Evolutionary conservation across 768 basidiomycete species (phyloP), one percentile per base, ranked within the genome.

Genomic region (Termitomyces sp.): DNA sequence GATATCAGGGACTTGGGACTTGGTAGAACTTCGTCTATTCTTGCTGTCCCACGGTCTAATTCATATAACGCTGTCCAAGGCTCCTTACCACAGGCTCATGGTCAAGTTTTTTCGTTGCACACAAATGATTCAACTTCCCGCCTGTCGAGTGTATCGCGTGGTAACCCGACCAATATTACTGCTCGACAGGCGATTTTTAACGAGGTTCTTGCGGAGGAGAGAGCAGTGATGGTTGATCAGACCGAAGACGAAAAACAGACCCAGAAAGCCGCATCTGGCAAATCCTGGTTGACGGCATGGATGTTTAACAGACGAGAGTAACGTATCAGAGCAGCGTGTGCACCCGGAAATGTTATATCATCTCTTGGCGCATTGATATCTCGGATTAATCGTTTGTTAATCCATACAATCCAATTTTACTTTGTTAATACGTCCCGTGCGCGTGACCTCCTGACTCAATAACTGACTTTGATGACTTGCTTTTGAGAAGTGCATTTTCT

Each of bases 191-290:
- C 87, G 11, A 85, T 90, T 44, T 76, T 81, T 53, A 79, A 81
- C 48, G 89, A 91, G 63, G 82, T 88, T 44, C 76, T 89, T 42
- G 86, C 83, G 41, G 88, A 91, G 68, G 89, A 90, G 70, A 76
- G 81, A 59, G 74, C 81, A 16, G 87, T 81, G 5, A 72, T 82
- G 30, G 75, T 76, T 34, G 76, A 82, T 62, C 74, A 82, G 47
- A 65, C 84, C 51, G 77, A 82, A 64, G 78, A 79, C 49, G 87
- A 89, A 69, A 72, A 82, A 63, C 75, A 73, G 11, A 80, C 75
- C 37, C 72, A 75, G 36, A 78, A 78, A 61, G 72, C 76, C 22
- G 74, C 71, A 56, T 71, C 71, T 30, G 74, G 75, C 34, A 81
- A 79, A 63, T 81, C 85, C 13, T 85, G 85, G 85, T 71, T 86